phyloP scores from a whole-genome alignment of 257 asterid genomes.

The Solanum virginianum region DNA sequence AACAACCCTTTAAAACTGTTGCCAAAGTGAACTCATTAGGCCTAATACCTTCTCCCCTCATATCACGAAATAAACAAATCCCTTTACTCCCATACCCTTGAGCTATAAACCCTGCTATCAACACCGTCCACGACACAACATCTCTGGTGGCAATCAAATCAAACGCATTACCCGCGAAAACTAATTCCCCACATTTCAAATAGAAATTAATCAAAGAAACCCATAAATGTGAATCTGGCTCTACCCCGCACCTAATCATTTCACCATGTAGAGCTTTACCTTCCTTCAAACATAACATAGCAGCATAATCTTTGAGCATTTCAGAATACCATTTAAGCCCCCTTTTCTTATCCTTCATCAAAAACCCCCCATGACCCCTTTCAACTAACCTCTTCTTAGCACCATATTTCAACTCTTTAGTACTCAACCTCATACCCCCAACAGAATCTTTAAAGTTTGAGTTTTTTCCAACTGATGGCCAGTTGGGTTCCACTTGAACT shows the following conservation, averaged over 20 bases:
- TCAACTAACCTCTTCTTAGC: slow-evolving; percentile 2
- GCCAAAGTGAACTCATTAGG: slow-evolving; percentile 79
- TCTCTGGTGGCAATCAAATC: slow-evolving; percentile 48
- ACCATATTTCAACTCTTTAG: slow-evolving; percentile 3
- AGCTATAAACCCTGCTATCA: slow-evolving; percentile 76
- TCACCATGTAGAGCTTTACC: slow-evolving; percentile 61
- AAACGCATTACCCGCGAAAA: slow-evolving; percentile 22
- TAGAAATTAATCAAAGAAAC: slow-evolving; percentile 69
- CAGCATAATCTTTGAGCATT: slow-evolving; percentile 38
- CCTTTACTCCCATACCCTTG: slow-evolving; percentile 45
- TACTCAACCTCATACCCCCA: not conserved
- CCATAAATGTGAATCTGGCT: slow-evolving; percentile 56
- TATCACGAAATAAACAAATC: slow-evolving; percentile 42
- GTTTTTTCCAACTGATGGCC: not conserved
- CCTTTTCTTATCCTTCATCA: not conserved
- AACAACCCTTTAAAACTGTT: slow-evolving; percentile 59
- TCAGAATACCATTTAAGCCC: slow-evolving; percentile 46
- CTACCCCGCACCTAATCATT: slow-evolving; percentile 32
- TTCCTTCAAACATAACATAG: slow-evolving; percentile 22
- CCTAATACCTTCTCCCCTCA: slow-evolving; percentile 51
- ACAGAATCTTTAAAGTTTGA: not conserved
- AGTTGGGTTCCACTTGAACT: not conserved
- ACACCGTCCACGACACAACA: slow-evolving; percentile 70
- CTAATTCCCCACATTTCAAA: slow-evolving; percentile 51
- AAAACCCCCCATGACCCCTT: not conserved